These are phyloP conservation scores for Nicotiana tabacum DNA, from an alignment of 257 asterid species.

Conservation along the genomic window DNA sequence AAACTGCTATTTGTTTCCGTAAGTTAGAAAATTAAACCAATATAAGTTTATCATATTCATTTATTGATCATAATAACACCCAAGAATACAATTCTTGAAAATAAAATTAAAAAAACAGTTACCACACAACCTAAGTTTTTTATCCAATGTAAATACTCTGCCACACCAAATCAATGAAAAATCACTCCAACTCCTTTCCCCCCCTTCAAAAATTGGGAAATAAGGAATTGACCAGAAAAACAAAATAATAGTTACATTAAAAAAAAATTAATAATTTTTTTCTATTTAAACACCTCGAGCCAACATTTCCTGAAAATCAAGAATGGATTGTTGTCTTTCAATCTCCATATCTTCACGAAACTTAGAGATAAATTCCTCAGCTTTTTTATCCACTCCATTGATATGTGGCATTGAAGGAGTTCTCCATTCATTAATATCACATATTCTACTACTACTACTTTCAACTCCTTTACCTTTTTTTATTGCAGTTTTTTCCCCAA, in stretches of 20 bases:
- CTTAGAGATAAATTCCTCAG: constrained; percentile 47
- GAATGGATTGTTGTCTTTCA: constrained; percentile 55
- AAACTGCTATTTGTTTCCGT: neutral
- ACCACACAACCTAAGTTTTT: neutral
- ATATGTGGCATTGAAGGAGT: constrained; percentile 23
- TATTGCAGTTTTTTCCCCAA: neutral
- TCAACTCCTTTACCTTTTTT: constrained; percentile 16
- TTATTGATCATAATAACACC: neutral
- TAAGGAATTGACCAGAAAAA: neutral
- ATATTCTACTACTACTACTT: neutral
- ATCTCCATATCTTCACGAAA: constrained; percentile 54
- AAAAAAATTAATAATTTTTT: neutral
- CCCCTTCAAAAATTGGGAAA: constrained; percentile 15
- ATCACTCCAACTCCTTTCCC: neutral
- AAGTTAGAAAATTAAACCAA: neutral
- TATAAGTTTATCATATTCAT: neutral
- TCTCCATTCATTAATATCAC: constrained; percentile 26
- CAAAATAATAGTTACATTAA: no score
- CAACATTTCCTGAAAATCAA: constrained; percentile 66
- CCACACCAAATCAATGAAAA: neutral
- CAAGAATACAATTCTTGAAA: neutral
- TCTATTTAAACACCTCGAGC: constrained; percentile 37
- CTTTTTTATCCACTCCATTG: constrained; percentile 48
- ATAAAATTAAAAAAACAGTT: neutral
- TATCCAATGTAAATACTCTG: neutral